Evolutionary conservation across 164 flowering plant species (phyloP).

Genomic region (Annona cherimola): DNA sequence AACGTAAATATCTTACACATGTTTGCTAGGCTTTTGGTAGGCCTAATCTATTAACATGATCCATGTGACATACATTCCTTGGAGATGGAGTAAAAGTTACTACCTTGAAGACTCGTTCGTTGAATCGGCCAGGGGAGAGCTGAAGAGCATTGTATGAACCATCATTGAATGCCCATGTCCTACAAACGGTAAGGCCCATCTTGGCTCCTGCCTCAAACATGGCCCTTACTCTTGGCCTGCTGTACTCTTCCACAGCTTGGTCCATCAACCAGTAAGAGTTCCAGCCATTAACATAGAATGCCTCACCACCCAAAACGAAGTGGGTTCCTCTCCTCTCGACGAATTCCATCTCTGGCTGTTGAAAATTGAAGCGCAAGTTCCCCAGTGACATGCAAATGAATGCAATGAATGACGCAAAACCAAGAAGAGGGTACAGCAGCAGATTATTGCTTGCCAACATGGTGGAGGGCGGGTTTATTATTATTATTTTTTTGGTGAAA

Average conservation of each 20-base stretch:
- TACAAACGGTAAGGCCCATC: conserved; percentile 94
- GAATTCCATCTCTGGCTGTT: conserved; percentile 41
- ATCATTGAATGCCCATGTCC: conserved; percentile 99
- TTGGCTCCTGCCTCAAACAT: conserved; percentile 71
- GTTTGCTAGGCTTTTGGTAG: not conserved
- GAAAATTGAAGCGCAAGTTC: conserved; percentile 25
- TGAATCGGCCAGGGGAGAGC: conserved; percentile 69
- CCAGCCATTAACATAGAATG: conserved; percentile 88
- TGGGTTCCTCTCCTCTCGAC: conserved; percentile 74
- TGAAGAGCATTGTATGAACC: conserved; percentile 89
- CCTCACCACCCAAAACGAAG: conserved; percentile 59
- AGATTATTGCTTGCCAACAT: conserved; percentile 49
- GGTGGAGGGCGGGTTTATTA: not conserved
- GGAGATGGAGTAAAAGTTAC: not conserved
- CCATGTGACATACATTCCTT: not conserved
- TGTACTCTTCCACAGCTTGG: conserved; percentile 61
- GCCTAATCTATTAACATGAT: not conserved
- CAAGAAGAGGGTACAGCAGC: conserved; percentile 56
- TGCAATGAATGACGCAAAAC: conserved; percentile 57
- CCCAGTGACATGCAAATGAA: conserved; percentile 72
- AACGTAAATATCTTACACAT: not conserved
- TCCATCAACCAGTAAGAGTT: conserved; percentile 96
- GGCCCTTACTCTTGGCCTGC: conserved; percentile 48
- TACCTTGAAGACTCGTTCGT: conserved; percentile 79
- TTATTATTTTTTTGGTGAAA: not conserved